These are phyloP conservation scores for Neophaeococcomyces mojaviensis DNA, from an alignment of 2,329 filamentous ascomycete genomes.

Conservation along the genomic window DNA sequence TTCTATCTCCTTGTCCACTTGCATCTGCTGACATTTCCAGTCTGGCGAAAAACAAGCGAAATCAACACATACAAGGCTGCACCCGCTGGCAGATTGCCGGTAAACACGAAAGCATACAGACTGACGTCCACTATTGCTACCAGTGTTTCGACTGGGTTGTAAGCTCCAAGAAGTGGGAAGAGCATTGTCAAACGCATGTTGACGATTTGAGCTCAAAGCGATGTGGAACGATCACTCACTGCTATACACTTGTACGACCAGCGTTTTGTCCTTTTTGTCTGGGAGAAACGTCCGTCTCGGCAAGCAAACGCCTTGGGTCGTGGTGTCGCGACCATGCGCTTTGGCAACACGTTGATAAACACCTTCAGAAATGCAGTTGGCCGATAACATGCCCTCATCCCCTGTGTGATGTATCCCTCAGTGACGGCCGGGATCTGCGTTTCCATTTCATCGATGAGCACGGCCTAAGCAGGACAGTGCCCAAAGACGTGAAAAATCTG, in stretches of 20 bases:
- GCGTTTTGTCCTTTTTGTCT: slow-evolving; percentile 8
- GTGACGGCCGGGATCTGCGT: neutral
- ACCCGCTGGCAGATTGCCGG: slow-evolving; percentile 10
- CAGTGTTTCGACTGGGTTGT: slow-evolving; percentile 14
- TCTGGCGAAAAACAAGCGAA: slow-evolving; percentile 3
- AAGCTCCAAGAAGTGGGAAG: slow-evolving; percentile 10
- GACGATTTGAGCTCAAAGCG: slow-evolving; percentile 7
- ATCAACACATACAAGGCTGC: slow-evolving; percentile 12
- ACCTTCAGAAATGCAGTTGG: neutral
- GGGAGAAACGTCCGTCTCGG: neutral
- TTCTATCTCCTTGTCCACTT: slow-evolving; percentile 6
- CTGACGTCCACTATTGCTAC: slow-evolving; percentile 14
- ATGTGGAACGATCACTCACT: slow-evolving; percentile 15
- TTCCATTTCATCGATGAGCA: slow-evolving; percentile 10
- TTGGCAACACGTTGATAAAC: slow-evolving; percentile 3
- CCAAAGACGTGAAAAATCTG: neutral
- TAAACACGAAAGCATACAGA: neutral
- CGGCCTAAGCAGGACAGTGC: slow-evolving; percentile 1
- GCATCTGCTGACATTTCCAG: neutral
- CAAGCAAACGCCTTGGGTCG: neutral
- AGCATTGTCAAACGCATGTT: slow-evolving; percentile 15
- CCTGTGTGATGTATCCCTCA: neutral
- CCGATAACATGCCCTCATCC: slow-evolving; percentile 4
- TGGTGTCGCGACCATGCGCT: slow-evolving; percentile 1
- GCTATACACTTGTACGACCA: slow-evolving; percentile 12